Evolutionary conservation across 2,329 filamentous ascomycete species (phyloP).

Genomic region (Cercospora brassicicola): DNA sequence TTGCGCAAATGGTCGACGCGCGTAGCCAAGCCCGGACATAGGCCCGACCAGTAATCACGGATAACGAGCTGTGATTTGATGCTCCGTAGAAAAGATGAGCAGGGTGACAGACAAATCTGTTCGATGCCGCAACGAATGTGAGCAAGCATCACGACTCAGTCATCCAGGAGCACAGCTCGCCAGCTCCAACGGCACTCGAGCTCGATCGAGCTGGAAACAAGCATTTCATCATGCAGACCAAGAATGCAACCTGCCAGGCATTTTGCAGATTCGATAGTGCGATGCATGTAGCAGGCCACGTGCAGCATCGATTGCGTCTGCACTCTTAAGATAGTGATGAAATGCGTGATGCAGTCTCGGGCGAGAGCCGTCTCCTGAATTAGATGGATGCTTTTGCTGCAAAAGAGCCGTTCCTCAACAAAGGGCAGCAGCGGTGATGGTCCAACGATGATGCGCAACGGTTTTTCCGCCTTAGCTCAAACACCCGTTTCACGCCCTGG

Average conservation of each 20-base stretch:
- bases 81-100: neutral
- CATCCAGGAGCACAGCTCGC: neutral
- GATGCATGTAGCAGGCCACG: constrained; percentile 4
- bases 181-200: neutral
- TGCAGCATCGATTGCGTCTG: constrained; percentile 3
- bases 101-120: neutral
- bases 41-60: neutral
- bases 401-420: constrained; percentile 12
- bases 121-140: neutral
- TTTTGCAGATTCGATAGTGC: neutral
- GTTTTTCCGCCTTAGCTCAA: neutral
- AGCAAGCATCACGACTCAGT: neutral
- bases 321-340: neutral
- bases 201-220: neutral
- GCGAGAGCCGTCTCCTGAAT: neutral
- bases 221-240: neutral
- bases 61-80: neutral
- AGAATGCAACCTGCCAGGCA: neutral
- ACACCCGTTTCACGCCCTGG: neutral
- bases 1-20: neutral
- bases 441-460: neutral
- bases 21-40: neutral
- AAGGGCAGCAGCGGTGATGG: neutral
- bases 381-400: neutral
- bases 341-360: neutral